Evolutionary conservation across 768 basidiomycete species (phyloP).

Genomic region (Trametes cubensis): DNA sequence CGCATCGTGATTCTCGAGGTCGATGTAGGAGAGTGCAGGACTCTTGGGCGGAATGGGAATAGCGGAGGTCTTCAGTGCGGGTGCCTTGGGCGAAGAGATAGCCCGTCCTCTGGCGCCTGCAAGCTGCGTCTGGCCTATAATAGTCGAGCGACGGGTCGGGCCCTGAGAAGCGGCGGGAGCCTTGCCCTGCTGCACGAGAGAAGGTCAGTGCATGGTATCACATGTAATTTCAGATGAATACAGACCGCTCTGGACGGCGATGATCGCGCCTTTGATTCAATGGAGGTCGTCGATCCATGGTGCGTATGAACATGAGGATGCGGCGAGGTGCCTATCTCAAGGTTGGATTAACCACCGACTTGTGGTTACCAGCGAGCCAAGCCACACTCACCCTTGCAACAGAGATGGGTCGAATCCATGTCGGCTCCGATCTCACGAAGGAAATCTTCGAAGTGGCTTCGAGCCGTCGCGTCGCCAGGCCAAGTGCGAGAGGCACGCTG

Average conservation of each 20-base stretch:
- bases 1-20: constrained; percentile 26
- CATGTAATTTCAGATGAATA: not conserved
- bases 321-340: constrained; percentile 8
- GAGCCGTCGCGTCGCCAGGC: constrained; percentile 15
- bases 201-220: not conserved
- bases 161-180: constrained; percentile 4
- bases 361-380: not conserved
- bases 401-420: constrained; percentile 9
- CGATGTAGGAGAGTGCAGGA: constrained; percentile 23
- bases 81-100: constrained; percentile 5
- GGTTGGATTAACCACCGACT: not conserved
- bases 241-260: constrained; percentile 18
- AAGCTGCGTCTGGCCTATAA: not conserved
- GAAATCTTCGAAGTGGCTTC: constrained; percentile 26
- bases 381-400: constrained; percentile 16
- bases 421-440: constrained; percentile 19
- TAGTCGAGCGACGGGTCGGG: not conserved
- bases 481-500: constrained; percentile 25
- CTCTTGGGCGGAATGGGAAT: constrained; percentile 22
- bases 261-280: constrained; percentile 4
- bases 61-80: not conserved
- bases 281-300: constrained; percentile 5
- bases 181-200: constrained; percentile 1
- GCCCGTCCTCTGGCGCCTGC: constrained; percentile 8
- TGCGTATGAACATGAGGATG: constrained; percentile 17